Conservation (phyloP, 306 rosid genomes). For the Canavalia ensiformis region DNA sequence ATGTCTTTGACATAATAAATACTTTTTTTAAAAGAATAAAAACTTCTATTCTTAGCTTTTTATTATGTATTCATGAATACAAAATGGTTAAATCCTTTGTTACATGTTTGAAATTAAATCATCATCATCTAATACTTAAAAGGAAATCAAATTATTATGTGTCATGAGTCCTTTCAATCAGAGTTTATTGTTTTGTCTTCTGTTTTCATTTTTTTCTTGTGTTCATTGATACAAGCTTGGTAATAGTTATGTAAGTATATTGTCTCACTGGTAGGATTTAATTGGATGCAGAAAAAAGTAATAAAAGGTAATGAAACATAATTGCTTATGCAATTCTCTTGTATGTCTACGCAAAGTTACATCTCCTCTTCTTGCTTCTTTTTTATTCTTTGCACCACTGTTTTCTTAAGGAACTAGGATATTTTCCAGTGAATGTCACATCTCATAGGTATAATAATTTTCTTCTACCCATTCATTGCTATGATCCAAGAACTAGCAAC, state of each 20-base stretch:
- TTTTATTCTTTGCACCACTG: background rate
- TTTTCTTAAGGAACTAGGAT: background rate
- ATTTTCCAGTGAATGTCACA: slow-evolving; percentile 4
- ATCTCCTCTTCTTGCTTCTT: background rate
- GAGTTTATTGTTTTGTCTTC: background rate
- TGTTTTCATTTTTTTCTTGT: background rate
- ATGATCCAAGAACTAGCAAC: slow-evolving; percentile 20
- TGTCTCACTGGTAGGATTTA: no score
- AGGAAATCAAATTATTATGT: background rate
- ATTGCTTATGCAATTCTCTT: no score
- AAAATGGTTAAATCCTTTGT: background rate
- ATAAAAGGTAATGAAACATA: no score
- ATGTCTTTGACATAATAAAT: no score
- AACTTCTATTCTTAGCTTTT: background rate
- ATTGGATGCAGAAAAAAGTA: no score
- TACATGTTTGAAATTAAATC: background rate
- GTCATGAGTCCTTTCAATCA: background rate
- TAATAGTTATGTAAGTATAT: no score
- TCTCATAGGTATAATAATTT: slow-evolving; percentile 18
- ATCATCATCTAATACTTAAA: background rate
- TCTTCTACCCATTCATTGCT: slow-evolving; percentile 24
- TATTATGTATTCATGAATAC: background rate
- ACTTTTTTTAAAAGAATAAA: no score
- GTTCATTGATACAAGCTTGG: no score
- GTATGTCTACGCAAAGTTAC: no score